A percentile compares a stretch with the other conserved stretches of the same genome.
phyloP scores from a whole-genome alignment of 1,284 basidiomycete species.

The Ustilago tritici region DNA sequence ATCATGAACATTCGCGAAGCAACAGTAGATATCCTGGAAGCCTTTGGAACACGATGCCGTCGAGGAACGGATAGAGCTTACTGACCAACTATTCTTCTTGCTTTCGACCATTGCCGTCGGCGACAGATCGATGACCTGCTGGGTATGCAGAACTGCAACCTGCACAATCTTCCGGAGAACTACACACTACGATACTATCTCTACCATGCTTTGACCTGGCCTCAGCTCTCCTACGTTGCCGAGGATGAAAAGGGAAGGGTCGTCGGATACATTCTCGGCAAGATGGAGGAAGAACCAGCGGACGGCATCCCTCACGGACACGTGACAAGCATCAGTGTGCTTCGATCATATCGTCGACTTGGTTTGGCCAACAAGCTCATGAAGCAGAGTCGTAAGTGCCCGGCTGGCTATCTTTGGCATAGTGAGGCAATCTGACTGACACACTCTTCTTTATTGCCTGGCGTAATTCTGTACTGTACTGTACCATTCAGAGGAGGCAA shows the following conservation, averaged over 20 bases:
- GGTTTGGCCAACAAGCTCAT: constrained; percentile 69
- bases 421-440: not conserved
- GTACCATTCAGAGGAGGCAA: constrained; percentile 58
- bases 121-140: constrained; percentile 63
- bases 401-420: not conserved
- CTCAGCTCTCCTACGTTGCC: constrained; percentile 91
- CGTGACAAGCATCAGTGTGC: constrained; percentile 68
- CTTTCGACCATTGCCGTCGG: not conserved
- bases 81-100: not conserved
- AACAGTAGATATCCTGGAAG: constrained; percentile 7
- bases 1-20: constrained; percentile 41
- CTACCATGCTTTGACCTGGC: constrained; percentile 91
- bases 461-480: not conserved
- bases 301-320: constrained; percentile 69
- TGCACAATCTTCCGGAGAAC: constrained; percentile 69
- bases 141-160: constrained; percentile 68
- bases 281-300: constrained; percentile 76
- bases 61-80: not conserved
- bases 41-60: not conserved
- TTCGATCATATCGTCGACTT: constrained; percentile 65
- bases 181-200: constrained; percentile 74
- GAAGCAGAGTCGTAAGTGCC: constrained; percentile 66
- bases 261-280: constrained; percentile 93
- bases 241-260: constrained; percentile 88
- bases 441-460: not conserved